Conservation (phyloP, 2,329 filamentous ascomycete genomes). For the Calonectria honghensis region DNA sequence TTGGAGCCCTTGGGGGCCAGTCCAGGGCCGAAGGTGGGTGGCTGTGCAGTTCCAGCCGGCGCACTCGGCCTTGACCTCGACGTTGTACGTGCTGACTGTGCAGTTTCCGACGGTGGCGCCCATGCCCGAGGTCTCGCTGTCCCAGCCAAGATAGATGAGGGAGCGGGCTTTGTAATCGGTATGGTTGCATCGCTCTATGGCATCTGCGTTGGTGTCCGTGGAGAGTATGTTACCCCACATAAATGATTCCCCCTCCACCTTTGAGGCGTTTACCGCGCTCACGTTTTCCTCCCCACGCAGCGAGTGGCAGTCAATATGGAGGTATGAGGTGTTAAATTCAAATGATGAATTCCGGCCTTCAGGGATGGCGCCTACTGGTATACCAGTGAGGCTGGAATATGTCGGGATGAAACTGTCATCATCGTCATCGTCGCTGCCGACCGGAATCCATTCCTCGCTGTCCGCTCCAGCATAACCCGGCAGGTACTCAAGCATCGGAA, state of each 20-base stretch:
- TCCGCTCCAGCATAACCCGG: background rate
- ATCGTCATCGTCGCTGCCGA: background rate
- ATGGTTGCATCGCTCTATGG: conserved; percentile 1
- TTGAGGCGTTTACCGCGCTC: background rate
- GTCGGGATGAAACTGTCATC: background rate
- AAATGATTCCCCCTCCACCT: background rate
- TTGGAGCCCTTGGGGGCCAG: background rate
- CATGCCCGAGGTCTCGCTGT: background rate
- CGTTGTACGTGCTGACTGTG: conserved; percentile 10
- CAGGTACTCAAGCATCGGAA: conserved; percentile 24
- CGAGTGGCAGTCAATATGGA: conserved; percentile 16
- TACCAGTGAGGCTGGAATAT: conserved; percentile 28
- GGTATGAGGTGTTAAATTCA: conserved; percentile 2
- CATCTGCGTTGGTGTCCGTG: background rate
- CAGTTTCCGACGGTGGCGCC: conserved; percentile 12
- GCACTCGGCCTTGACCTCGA: conserved; percentile 23
- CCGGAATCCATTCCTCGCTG: background rate
- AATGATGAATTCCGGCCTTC: conserved; percentile 11
- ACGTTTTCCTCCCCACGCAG: background rate
- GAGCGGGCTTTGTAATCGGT: background rate
- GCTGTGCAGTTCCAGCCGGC: conserved; percentile 19
- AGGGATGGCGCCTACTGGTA: conserved; percentile 11
- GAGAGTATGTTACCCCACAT: conserved; percentile 7
- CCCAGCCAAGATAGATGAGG: conserved; percentile 13
- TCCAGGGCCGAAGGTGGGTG: conserved; percentile 24